Percentiles rank a stretch among this genome's conserved stretches.
phyloP scores from a whole-genome alignment of 345 rosid genomes.

The Gossypium bickii region DNA sequence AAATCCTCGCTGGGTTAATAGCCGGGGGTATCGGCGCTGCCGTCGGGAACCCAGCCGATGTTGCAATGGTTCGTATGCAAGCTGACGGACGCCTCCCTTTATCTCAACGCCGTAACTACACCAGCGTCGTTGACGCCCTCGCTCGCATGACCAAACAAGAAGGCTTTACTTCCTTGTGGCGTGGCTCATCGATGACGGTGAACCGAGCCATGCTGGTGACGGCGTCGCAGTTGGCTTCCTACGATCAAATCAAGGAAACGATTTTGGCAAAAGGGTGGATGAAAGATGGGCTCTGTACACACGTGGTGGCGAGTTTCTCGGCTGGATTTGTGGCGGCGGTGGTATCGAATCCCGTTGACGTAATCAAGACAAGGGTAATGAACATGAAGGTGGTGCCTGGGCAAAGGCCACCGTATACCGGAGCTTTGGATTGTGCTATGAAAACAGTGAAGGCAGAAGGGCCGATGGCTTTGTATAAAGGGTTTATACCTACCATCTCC shows the following conservation, averaged over 20 bases:
- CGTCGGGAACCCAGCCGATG: slow-evolving; percentile 87
- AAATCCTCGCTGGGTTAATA: slow-evolving; percentile 57
- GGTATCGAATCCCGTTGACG: slow-evolving; percentile 79
- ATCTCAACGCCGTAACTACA: slow-evolving; percentile 66
- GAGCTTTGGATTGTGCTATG: slow-evolving; percentile 67
- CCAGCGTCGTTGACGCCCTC: slow-evolving; percentile 71
- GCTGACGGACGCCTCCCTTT: slow-evolving; percentile 79
- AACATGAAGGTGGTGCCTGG: slow-evolving; percentile 77
- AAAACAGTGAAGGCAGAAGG: slow-evolving; percentile 79
- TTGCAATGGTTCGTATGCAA: slow-evolving; percentile 93
- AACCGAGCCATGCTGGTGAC: slow-evolving; percentile 90
- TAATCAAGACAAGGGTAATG: slow-evolving; percentile 86
- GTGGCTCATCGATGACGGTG: slow-evolving; percentile 74
- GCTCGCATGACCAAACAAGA: slow-evolving; percentile 59
- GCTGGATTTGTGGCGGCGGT: slow-evolving; percentile 88
- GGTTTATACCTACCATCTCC: slow-evolving; percentile 76
- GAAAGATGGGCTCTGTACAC: slow-evolving; percentile 68
- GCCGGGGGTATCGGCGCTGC: slow-evolving; percentile 84
- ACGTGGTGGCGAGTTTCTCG: slow-evolving; percentile 70
- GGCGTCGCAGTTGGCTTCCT: slow-evolving; percentile 75
- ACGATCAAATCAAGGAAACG: slow-evolving; percentile 72
- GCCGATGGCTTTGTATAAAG: slow-evolving; percentile 72
- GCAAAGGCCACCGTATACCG: slow-evolving; percentile 53
- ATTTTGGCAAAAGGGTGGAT: slow-evolving; percentile 46
- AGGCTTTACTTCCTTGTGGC: slow-evolving; percentile 71